Base-by-base conservation (phyloP, 352 stramenopile genomes). In the Pythium utonaiense region DNA sequence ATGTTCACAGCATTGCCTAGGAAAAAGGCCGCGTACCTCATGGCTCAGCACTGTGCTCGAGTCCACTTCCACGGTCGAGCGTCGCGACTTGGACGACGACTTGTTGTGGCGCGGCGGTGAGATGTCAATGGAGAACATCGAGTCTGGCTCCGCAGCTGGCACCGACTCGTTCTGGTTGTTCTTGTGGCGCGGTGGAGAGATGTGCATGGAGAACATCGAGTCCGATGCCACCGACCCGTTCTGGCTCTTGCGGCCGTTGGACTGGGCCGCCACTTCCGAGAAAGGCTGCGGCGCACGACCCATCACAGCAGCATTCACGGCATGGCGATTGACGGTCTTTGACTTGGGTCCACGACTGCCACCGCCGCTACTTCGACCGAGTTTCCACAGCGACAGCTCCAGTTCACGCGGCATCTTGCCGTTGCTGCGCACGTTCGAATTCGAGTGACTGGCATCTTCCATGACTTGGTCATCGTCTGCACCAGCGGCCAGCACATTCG, bases 61-160 rank as follows among this genome's bases (percentile, higher is more conserved):
- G 5, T 65, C 58, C 7, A 24, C 50, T 17, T 65, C 58, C 16
- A 65, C 22, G 1, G 58, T 65, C 16, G 50, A 49, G 4, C 58
- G 58, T 1, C 58, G 49, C 25, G 58, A 51, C 50, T 47, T 47
- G 58, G 54, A 24, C 27, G 21, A 5, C 3, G 45, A 36, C 45
- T 48, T 27, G n/a, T 61, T 49, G 36, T 52, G 62, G 47, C 55
- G 53, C 5, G 62, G 62, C 33, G 62, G 62, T 3, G 62, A 69
- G 53, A 69, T 64, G 30, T 60, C 31, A 21, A 64, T 48, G 13
- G 54, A 54, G 40, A 69, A 69, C 54, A 69, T 67, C 21, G 50
- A 66, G 10, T 21, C 28, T 27, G 30, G 17, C 21, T 47, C 40
- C 14, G 3, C 40, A 27, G 50, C 13, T 10, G 30, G 31, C 2